phyloP scores from a whole-genome alignment of 2,329 filamentous ascomycete genomes.

The Colletotrichum higginsianum region DNA sequence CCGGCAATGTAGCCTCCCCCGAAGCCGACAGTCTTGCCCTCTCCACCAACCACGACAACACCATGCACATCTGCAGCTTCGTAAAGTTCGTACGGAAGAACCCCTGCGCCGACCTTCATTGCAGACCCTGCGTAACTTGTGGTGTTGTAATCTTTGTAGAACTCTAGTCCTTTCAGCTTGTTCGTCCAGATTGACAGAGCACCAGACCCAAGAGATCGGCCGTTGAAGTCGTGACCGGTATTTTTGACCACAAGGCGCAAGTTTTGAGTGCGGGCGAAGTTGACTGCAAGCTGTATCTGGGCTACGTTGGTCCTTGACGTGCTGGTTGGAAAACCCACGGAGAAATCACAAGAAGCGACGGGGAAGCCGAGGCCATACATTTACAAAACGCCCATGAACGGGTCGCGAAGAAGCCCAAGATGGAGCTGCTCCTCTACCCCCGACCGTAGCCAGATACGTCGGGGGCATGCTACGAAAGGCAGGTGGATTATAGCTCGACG shows the following conservation, averaged over 20 bases:
- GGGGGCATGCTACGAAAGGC: no score
- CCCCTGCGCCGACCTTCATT: conserved; percentile 67
- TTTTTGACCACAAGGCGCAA: conserved; percentile 66
- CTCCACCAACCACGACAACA: conserved; percentile 67
- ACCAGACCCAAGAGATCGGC: conserved; percentile 53
- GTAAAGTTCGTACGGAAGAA: conserved; percentile 65
- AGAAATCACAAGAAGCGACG: no score
- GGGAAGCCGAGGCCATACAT: no score
- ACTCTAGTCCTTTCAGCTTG: conserved; percentile 56
- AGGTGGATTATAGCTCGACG: no score
- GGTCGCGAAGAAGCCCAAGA: no score
- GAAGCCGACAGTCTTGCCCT: conserved; percentile 68
- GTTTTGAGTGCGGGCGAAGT: conserved; percentile 62
- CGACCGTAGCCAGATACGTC: no score
- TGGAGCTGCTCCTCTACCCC: no score
- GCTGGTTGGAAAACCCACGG: no score
- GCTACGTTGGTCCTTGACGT: conserved; percentile 57
- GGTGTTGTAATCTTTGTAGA: conserved; percentile 51
- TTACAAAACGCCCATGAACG: no score
- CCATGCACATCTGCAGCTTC: conserved; percentile 61
- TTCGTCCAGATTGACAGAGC: conserved; percentile 56
- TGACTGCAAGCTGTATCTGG: conserved; percentile 62
- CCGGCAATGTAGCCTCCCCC: conserved; percentile 73
- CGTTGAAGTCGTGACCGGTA: conserved; percentile 53
- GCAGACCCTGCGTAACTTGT: conserved; percentile 65